Conservation (phyloP, 495 filamentous ascomycete genomes). For the Terfezia claveryi region DNA sequence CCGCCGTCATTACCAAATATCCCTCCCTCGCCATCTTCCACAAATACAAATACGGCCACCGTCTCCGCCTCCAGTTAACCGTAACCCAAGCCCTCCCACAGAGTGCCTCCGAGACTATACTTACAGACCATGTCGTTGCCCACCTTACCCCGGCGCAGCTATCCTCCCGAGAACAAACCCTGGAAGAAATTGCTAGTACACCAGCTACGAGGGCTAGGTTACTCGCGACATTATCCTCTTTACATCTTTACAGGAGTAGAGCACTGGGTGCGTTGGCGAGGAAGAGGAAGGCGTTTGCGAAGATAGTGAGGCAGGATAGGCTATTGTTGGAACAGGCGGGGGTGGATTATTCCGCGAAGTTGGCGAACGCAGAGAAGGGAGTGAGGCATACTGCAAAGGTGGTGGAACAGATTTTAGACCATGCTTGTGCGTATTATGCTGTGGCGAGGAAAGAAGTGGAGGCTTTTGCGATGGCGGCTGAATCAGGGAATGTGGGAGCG, state of each 20-base stretch:
- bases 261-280: not conserved
- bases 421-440: slow-evolving; percentile 17
- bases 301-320: not conserved
- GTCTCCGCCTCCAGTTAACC: not conserved
- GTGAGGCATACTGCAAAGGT: slow-evolving; percentile 15
- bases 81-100: not conserved
- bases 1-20: too few relatives aligned
- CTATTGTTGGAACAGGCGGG: not conserved
- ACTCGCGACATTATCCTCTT: not conserved
- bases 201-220: not conserved
- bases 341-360: slow-evolving; percentile 11
- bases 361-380: slow-evolving; percentile 9
- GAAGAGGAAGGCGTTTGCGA: not conserved
- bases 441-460: slow-evolving; percentile 16
- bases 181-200: not conserved
- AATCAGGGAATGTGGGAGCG: slow-evolving; percentile 3
- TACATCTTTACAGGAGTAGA: not conserved
- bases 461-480: slow-evolving; percentile 11
- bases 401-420: slow-evolving; percentile 14
- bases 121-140: not conserved
- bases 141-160: not conserved
- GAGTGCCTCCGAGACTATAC: not conserved
- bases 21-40: too few relatives aligned
- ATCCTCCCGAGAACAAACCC: not conserved
- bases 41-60: too few relatives aligned